Base-by-base conservation (phyloP, 2,329 filamentous ascomycete species). In the Trichoderma simmonsii region DNA sequence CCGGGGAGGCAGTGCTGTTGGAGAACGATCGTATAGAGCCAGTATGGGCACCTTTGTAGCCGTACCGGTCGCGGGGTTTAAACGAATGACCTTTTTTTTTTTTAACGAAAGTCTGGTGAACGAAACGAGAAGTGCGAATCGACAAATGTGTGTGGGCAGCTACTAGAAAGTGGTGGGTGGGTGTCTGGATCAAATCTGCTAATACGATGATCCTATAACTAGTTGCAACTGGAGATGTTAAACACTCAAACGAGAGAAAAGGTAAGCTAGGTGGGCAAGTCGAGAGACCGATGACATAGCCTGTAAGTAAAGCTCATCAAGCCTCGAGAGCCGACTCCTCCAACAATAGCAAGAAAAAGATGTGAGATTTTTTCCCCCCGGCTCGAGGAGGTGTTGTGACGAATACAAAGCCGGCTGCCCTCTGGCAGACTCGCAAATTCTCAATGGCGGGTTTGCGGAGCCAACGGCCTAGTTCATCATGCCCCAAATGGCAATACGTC, bases 401-500 rank as follows among this genome's bases (percentile, higher is more conserved):
- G 68, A 65, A 71, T 30, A 64, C 30, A 43, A 32, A 39, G 48
- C 57, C 26, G 18, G 48, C 26, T 64, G 11, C 68, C 36, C 48
- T 65, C 70, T 51, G 54, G 70, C 36, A 61, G 21, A 48, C 34
- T 65, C 69, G 64, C 64, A 39, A 67, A 67, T 67, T 67, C 64
- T 71, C 61, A 71, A 66, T 65, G 61, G 48, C 48, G 62, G 62
- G 48, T 43, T 71, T 64, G 70, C 61, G 62, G 61, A 71, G 62
- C 51, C 54, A 66, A 66, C 39, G 24, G 54, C 30, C 54, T 71
- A 14, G 62, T 71, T 51, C 65, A 61, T 60, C 54, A 66, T 66
- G 36, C 70, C 70, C 70, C 70, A 66, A 71, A 66, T 21, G 70
- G 67, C 28, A 70, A 56, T 70, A 71, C 70, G 66, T 69, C 66